phyloP scores from a whole-genome alignment of 2,329 filamentous ascomycete genomes.

The Hansfordia pulvinata region DNA sequence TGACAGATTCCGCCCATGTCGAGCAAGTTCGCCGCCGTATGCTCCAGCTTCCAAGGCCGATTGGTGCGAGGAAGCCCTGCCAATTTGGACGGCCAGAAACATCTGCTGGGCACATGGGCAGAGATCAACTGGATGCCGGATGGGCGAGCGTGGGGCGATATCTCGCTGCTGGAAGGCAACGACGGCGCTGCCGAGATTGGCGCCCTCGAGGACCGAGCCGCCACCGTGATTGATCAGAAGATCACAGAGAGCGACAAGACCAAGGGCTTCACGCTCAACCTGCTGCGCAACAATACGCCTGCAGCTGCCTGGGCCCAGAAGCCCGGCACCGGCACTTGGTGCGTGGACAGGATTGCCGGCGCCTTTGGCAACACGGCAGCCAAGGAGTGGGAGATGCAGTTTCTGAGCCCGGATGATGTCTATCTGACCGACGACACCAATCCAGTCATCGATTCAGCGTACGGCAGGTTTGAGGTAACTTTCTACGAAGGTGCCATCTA shows the following conservation, averaged over 20 bases:
- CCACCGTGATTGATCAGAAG: slow-evolving; percentile 3
- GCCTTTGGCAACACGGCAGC: slow-evolving; percentile 6
- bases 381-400: slow-evolving; percentile 6
- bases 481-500: slow-evolving; percentile 8
- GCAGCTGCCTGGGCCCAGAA: slow-evolving; percentile 7
- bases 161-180: slow-evolving; percentile 11
- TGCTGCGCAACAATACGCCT: slow-evolving; percentile 7
- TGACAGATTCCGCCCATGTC: slow-evolving; percentile 7
- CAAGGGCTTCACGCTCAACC: slow-evolving; percentile 7
- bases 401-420: slow-evolving; percentile 7
- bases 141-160: slow-evolving; percentile 8
- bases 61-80: slow-evolving; percentile 6
- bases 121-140: slow-evolving; percentile 8
- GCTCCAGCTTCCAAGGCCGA: slow-evolving; percentile 8
- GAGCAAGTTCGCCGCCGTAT: slow-evolving; percentile 6
- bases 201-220: not conserved
- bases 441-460: slow-evolving; percentile 10
- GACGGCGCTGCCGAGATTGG: slow-evolving; percentile 8
- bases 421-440: slow-evolving; percentile 8
- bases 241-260: slow-evolving; percentile 6
- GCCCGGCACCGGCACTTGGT: slow-evolving; percentile 8
- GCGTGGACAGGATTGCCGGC: slow-evolving; percentile 10
- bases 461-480: slow-evolving; percentile 9
- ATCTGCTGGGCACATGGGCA: slow-evolving; percentile 9
- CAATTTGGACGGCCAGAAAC: slow-evolving; percentile 7